Evolutionary conservation across 2,329 filamentous ascomycete genomes (phyloP).

Genomic region (Colletotrichum destructivum): DNA sequence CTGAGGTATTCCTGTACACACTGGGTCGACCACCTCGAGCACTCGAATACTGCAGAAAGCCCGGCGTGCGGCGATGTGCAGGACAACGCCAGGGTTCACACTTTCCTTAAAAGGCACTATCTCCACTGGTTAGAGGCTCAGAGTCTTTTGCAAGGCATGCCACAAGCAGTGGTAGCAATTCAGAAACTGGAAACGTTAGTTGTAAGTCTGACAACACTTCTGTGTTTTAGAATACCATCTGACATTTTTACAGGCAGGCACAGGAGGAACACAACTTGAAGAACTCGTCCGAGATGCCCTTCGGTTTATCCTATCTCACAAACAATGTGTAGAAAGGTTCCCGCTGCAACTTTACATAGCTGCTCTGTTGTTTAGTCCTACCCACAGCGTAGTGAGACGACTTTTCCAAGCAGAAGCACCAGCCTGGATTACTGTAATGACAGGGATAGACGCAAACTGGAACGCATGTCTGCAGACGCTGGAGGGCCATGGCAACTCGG

Average conservation of each 20-base stretch:
- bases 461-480: constrained; percentile 42
- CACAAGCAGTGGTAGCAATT: too few relatives aligned
- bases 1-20: constrained; percentile 44
- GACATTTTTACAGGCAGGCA: neutral
- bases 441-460: constrained; percentile 30
- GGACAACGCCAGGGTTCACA: too few relatives aligned
- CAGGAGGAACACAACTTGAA: constrained; percentile 41
- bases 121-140: too few relatives aligned
- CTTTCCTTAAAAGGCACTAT: too few relatives aligned
- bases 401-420: constrained; percentile 43
- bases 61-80: too few relatives aligned
- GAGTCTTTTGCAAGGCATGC: too few relatives aligned
- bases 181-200: constrained; percentile 38
- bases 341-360: constrained; percentile 53
- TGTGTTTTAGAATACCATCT: constrained; percentile 36
- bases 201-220: constrained; percentile 49
- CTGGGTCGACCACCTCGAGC: constrained; percentile 46
- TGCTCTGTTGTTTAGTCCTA: constrained; percentile 52
- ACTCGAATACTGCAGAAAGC: constrained; percentile 49
- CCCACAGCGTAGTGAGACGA: constrained; percentile 42
- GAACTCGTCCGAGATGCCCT: constrained; percentile 45
- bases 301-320: constrained; percentile 49
- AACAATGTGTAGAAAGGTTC: constrained; percentile 47
- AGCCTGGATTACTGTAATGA: constrained; percentile 39
- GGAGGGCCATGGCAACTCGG: constrained; percentile 42